Evolutionary conservation across 2,329 filamentous ascomycete species (phyloP).

Genomic region (Ophiosphaerella korrae): DNA sequence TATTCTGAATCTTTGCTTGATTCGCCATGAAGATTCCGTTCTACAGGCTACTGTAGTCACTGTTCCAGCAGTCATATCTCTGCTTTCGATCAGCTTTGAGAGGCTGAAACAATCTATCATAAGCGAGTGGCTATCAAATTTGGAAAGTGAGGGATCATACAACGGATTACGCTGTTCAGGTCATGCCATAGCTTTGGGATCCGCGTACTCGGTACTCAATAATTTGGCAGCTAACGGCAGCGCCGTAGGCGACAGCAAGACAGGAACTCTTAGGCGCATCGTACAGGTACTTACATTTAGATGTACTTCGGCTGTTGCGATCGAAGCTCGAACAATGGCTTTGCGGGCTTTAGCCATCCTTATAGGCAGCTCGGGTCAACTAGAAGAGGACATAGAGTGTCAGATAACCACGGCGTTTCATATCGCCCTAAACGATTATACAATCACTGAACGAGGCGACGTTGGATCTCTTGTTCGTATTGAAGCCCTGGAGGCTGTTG

Average conservation of each 20-base stretch:
- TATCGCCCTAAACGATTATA: slow-evolving; percentile 80
- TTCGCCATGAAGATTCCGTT: slow-evolving; percentile 42
- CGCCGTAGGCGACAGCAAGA: not conserved
- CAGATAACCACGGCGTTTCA: slow-evolving; percentile 40
- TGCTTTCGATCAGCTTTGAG: slow-evolving; percentile 18
- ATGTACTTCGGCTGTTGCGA: slow-evolving; percentile 44
- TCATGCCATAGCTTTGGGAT: slow-evolving; percentile 52
- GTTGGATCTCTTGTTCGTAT: slow-evolving; percentile 85
- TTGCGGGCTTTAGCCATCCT: slow-evolving; percentile 48
- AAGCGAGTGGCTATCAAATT: slow-evolving; percentile 33
- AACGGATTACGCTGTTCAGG: slow-evolving; percentile 49
- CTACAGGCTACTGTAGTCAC: slow-evolving; percentile 36
- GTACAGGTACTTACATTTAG: slow-evolving; percentile 44
- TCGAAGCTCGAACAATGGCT: slow-evolving; percentile 53
- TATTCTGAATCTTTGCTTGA: slow-evolving; percentile 41
- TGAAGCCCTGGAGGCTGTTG: slow-evolving; percentile 74
- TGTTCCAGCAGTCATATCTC: slow-evolving; percentile 21
- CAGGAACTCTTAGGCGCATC: slow-evolving; percentile 29
- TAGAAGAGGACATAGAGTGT: slow-evolving; percentile 19
- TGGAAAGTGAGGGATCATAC: slow-evolving; percentile 47
- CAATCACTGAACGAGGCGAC: slow-evolving; percentile 85
- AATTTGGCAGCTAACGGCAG: not conserved
- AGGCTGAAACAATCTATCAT: slow-evolving; percentile 22
- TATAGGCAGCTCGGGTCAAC: slow-evolving; percentile 16
- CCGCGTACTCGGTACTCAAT: slow-evolving; percentile 35